Evolutionary conservation across 2,329 filamentous ascomycete genomes (phyloP), one percentile per base, ranked within the genome.

Genomic region (Periconia sp.): DNA sequence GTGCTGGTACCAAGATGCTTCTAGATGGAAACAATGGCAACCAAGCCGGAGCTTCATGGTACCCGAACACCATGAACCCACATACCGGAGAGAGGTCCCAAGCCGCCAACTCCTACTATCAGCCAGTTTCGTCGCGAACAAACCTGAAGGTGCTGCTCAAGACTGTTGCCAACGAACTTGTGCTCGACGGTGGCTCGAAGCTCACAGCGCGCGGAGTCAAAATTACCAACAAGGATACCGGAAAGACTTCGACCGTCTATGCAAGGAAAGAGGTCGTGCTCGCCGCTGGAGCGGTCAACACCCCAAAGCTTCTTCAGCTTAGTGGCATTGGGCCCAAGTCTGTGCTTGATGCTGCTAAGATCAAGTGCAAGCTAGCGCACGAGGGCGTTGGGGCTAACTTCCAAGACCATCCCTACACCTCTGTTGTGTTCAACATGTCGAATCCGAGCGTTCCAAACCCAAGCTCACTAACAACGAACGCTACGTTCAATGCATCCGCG

Each of bases 271-370:
- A 87, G 53, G 75, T 86, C 4, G 73, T 87, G 13, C 59, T 87
- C 1, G 81, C 81, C 1, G 84, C 84, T 2, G 78, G 74, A 18
- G 68, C 61, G 80, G 19, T 76, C 78, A 56, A 83, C 79, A 6
- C 84, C 78, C 2, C 80, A 79, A 63, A 68, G 84, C 15, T 74
- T 83, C 13, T 69, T 7, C 62, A 67, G 17, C 48, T 59, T 11
- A 64, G 60, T 28, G 65, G 65, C 5, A 54, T 68, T 10, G 66
- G 66, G 4, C 63, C 63, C 10, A 59, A 48, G 28, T 41, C 48
- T 11, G 43, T 59, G 4, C 56, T 67, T 4, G 43, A 67, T 12
- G 56, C 56, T 17, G 59, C 60, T 15, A 57, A 56, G 1, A 59
- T 68, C 25, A 16, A 46, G 2, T 50, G 65, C 12, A 58, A 54